These are phyloP conservation scores for Fraxinus floribunda DNA, from an alignment of 305 asterid species.

Conservation along the genomic window DNA sequence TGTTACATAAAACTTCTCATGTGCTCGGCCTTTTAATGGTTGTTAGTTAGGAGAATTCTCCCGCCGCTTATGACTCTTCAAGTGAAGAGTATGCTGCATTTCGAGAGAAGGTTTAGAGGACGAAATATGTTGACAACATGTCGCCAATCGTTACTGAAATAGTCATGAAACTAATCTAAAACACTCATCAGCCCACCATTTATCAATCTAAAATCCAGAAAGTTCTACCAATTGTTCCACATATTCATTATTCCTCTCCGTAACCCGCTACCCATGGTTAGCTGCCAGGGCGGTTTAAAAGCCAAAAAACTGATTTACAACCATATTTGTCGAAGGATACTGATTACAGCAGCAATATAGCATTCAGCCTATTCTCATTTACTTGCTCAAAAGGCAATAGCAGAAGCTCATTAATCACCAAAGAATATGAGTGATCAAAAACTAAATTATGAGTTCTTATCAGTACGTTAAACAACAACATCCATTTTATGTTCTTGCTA, in stretches of 20 bases:
- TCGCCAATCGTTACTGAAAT: too few relatives aligned
- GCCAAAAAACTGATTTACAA: neutral
- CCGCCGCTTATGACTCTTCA: too few relatives aligned
- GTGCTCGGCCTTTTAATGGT: too few relatives aligned
- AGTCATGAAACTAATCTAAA: too few relatives aligned
- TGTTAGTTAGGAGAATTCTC: too few relatives aligned
- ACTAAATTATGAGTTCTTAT: slow-evolving; percentile 8
- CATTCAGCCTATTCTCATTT: neutral
- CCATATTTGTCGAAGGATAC: neutral
- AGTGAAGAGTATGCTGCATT: too few relatives aligned
- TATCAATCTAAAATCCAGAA: neutral
- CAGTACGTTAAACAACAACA: neutral
- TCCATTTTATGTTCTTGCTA: too few relatives aligned
- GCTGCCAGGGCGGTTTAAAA: slow-evolving; percentile 1
- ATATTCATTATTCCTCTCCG: neutral
- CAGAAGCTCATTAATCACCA: neutral
- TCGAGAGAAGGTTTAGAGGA: too few relatives aligned
- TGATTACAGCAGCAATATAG: neutral
- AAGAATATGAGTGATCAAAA: neutral
- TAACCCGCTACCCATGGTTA: neutral
- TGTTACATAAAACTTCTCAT: too few relatives aligned
- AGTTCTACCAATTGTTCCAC: neutral
- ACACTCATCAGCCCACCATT: neutral
- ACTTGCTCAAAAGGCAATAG: neutral
- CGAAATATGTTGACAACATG: too few relatives aligned